phyloP scores from a whole-genome alignment of 768 basidiomycete species.

The Kwoniella mangroviensis region DNA sequence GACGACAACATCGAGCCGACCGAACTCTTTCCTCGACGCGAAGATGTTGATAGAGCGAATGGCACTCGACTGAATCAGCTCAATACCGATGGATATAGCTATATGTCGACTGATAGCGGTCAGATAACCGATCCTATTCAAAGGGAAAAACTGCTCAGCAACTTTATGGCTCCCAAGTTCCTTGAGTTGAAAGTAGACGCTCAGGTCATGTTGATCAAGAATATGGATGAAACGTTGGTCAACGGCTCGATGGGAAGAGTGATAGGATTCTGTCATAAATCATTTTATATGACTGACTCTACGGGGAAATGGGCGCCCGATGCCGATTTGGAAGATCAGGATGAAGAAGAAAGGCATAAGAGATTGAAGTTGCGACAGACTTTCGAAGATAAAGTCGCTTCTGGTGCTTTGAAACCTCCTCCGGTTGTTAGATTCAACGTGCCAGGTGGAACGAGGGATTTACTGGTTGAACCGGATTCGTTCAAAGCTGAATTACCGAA shows the following conservation, averaged over 20 bases:
- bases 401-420: conserved; percentile 52
- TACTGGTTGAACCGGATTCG: conserved; percentile 70
- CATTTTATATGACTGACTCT: conserved; percentile 36
- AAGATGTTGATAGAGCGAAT: conserved; percentile 90
- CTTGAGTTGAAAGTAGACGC: conserved; percentile 77
- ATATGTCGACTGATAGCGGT: conserved; percentile 70
- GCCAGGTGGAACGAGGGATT: conserved; percentile 62
- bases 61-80: conserved; percentile 68
- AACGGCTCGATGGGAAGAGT: conserved; percentile 94
- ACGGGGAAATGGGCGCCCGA: conserved; percentile 57
- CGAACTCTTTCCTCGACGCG: conserved; percentile 90
- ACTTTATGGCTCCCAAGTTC: conserved; percentile 82
- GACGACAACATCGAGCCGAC: conserved; percentile 84
- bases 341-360: conserved; percentile 58
- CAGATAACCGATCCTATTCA: conserved; percentile 65
- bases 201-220: conserved; percentile 97
- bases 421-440: conserved; percentile 81
- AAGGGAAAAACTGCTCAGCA: conserved; percentile 77
- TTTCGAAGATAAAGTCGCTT: conserved; percentile 48
- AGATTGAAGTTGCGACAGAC: conserved; percentile 43
- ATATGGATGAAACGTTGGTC: conserved; percentile 84
- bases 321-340: conserved; percentile 51
- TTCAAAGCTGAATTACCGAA: conserved; percentile 90
- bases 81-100: conserved; percentile 64
- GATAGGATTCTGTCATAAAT: conserved; percentile 65